Base-by-base conservation (phyloP, 2,329 filamentous ascomycete species). In the Pseudofabraea citricarpa region DNA sequence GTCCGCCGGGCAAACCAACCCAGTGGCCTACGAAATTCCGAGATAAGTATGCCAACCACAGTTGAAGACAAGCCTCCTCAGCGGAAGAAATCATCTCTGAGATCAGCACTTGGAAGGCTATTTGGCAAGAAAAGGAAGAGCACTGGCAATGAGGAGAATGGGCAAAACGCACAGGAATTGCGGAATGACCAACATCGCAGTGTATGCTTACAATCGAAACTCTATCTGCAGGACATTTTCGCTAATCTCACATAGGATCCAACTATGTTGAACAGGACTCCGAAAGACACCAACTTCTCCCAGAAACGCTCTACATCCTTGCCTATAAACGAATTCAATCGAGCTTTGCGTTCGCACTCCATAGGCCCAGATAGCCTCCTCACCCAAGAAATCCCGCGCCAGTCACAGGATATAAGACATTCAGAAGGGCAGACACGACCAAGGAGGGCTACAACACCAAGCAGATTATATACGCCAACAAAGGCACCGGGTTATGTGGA, bases 261-360 rank as follows among this genome's bases (percentile, higher is more conserved):
- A 23, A 64, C 61, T 32, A 58, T 65, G 41, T 63, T 31, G 50
- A 48, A 63, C 56, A 39, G 51, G 48, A 40, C 40, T 48, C 48
- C 32, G 64, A 59, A 37, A 64, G 63, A 40, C 54, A 36, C 46
- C 70, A 70, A 48, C 63, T 68, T 15, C 47, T 18, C 36, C 32
- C 54, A 55, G 26, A 77, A 80, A 55, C 73, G 78, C 43, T 78
- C 79, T 6, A 69, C 70, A 4, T 82, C 80, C 5, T 54, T 81
- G 23, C 79, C 79, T 7, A 70, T 82, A 40, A 78, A 73, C 36
- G 79, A 83, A 53, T 79, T 73, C 48, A 76, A 80, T 48, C 70
- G 74, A 33, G 79, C 79, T 2, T 57, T 83, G 27, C 70, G 78
- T 35, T 83, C 79, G 10, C 79, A 83, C 56, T 81, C 79, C 2